phyloP scores from a whole-genome alignment of 1,139 yeast genomes.

The Yamadazyma triangularis region DNA sequence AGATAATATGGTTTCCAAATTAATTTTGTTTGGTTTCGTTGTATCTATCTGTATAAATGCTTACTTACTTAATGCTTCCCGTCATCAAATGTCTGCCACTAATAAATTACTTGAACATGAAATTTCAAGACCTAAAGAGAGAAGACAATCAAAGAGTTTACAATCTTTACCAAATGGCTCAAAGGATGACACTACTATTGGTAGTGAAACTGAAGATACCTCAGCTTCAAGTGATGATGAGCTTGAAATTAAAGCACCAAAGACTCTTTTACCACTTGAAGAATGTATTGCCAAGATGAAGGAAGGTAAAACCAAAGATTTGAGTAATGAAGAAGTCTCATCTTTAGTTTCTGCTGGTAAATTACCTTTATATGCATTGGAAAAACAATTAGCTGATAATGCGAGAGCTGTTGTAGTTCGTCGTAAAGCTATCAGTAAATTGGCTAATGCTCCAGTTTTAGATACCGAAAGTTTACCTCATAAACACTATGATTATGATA shows the following conservation, averaged over 20 bases:
- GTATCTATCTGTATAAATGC: slow-evolving; percentile 78
- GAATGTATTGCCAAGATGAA: slow-evolving; percentile 62
- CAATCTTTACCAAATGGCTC: slow-evolving; percentile 4
- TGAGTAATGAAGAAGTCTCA: slow-evolving; percentile 70
- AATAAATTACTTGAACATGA: slow-evolving; percentile 41
- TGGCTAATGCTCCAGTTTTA: slow-evolving; percentile 79
- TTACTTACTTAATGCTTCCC: slow-evolving; percentile 74
- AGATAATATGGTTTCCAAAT: slow-evolving; percentile 78
- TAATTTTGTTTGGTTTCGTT: slow-evolving; percentile 67
- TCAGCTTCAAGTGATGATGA: slow-evolving; percentile 15
- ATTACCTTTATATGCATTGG: slow-evolving; percentile 88
- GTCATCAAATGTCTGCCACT: slow-evolving; percentile 48
- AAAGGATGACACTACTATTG: slow-evolving; percentile 5
- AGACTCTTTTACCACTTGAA: slow-evolving; percentile 43
- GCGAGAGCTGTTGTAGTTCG: slow-evolving; percentile 91
- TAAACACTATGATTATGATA: slow-evolving; percentile 80
- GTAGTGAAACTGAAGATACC: slow-evolving; percentile 4
- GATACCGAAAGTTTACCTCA: slow-evolving; percentile 73
- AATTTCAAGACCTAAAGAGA: slow-evolving; percentile 24
- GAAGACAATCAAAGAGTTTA: slow-evolving; percentile 1
- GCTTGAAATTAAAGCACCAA: slow-evolving; percentile 21
- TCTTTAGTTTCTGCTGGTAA: slow-evolving; percentile 70
- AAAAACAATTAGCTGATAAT: slow-evolving; percentile 81
- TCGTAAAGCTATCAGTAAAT: slow-evolving; percentile 80
- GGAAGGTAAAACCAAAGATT: slow-evolving; percentile 64